phyloP scores from a whole-genome alignment of 352 stramenopile genomes.

The Globisporangium paroecandrum region DNA sequence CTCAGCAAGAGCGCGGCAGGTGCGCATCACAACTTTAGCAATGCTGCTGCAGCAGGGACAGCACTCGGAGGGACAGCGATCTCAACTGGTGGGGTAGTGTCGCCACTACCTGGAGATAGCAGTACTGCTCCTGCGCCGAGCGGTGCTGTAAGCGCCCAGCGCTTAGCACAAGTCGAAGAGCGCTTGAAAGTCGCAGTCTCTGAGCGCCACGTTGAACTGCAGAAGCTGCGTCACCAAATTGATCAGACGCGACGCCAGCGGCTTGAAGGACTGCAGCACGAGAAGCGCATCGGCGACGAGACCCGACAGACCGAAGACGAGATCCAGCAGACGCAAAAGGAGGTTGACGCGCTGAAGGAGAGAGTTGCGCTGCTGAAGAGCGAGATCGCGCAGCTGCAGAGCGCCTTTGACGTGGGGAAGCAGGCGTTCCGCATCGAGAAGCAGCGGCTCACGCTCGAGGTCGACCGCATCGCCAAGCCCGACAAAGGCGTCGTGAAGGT shows the following conservation, averaged over 20 bases:
- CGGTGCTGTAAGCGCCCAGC: constrained; percentile 14
- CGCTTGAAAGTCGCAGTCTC: constrained; percentile 45
- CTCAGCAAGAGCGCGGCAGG: constrained; percentile 4
- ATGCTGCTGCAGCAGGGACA: neutral
- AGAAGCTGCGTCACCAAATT: constrained; percentile 41
- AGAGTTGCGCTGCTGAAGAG: constrained; percentile 26
- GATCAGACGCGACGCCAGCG: constrained; percentile 40
- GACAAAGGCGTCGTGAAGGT: constrained; percentile 37
- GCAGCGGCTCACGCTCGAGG: constrained; percentile 40
- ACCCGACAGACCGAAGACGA: constrained; percentile 33
- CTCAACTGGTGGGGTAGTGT: neutral
- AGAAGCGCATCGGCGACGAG: constrained; percentile 43
- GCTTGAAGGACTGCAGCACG: constrained; percentile 36
- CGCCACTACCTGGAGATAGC: neutral
- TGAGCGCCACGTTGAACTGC: constrained; percentile 51
- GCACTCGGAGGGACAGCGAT: neutral
- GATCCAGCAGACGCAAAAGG: constrained; percentile 29
- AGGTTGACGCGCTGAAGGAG: constrained; percentile 45
- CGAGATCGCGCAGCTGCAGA: constrained; percentile 40
- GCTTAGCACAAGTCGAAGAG: constrained; percentile 77
- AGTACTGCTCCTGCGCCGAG: neutral
- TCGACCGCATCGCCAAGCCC: constrained; percentile 41
- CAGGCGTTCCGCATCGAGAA: constrained; percentile 45
- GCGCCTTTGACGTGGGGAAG: constrained; percentile 45
- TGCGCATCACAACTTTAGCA: neutral